These are phyloP conservation scores for Neurospora sp. DNA, from an alignment of 495 filamentous ascomycete genomes.

Conservation along the genomic window DNA sequence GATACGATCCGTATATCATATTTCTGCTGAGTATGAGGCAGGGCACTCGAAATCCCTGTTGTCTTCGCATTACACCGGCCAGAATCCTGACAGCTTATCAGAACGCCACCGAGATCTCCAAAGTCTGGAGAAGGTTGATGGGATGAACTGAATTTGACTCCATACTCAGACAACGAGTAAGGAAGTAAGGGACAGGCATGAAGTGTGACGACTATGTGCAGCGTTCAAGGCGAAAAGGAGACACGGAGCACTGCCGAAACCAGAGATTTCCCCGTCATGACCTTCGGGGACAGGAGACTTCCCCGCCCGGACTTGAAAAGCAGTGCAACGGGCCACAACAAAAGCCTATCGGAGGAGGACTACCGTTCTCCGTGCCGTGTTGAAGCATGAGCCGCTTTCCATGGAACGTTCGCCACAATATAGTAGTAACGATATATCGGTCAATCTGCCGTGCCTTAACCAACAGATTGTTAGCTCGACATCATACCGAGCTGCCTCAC, in stretches of 20 bases:
- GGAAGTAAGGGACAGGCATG: not conserved
- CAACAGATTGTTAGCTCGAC: not conserved
- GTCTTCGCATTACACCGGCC: not conserved
- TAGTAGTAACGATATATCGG: not conserved
- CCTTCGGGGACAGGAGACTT: not conserved
- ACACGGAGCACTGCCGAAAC: not conserved
- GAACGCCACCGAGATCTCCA: not conserved
- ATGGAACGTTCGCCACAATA: not conserved
- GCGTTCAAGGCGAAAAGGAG: not conserved
- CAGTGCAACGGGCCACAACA: not conserved
- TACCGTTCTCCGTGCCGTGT: not conserved
- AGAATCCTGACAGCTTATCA: not conserved
- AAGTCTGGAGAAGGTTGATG: not conserved
- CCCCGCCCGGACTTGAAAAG: not conserved
- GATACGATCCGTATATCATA: too few species aligned
- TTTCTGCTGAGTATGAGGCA: not conserved
- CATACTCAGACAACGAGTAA: not conserved
- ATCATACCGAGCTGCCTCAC: not conserved
- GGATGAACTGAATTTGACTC: not conserved
- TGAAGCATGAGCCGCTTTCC: not conserved
- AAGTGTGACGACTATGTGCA: not conserved
- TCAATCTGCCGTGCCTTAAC: not conserved
- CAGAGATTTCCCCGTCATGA: not conserved
- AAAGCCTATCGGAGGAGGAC: not conserved
- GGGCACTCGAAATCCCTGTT: not conserved